Base-by-base conservation (phyloP, 2,329 filamentous ascomycete genomes). In the Botryosphaeria agaves region DNA sequence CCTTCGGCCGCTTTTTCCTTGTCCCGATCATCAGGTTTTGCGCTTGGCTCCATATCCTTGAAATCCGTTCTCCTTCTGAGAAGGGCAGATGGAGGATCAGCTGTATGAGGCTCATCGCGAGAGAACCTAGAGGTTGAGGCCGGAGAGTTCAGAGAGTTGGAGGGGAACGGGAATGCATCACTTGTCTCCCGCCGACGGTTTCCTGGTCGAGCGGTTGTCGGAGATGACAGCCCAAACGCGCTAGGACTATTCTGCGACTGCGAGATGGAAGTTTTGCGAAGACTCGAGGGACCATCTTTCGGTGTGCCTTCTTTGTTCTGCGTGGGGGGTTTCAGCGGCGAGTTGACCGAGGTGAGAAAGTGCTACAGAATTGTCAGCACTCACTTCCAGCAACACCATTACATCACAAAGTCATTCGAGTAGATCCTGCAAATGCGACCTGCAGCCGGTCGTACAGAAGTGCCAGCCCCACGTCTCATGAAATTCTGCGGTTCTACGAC, bases 301-400 rank as follows among this genome's bases (percentile, higher is more conserved):
- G 51, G 66, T 50, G 51, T 65, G 36, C 53, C 64, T 53, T 57
- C 72, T 59, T 81, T 87, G 43, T 61, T 64, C 46, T 81, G 77
- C 18, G 73, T 70, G 14, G 81, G 80, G 6, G 81, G 78, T 55
- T 95, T 95, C 41, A 94, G 62, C 19, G 84, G 79, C 20, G 89
- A 94, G 53, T 95, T 98, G 48, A 98, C 84, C 39, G 91, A 89
- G 30, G 69, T 71, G 30, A 72, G 57, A 54, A 94, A 94, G 38
- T 79, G 61, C 78, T 93, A 51, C 30, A 45, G 41, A 33, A 39
- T 35, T n/a, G n/a, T n/a, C n/a, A n/a, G n/a, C n/a, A n/a, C n/a
- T n/a, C n/a, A n/a, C n/a, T n/a, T n/a, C n/a, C n/a, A n/a, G n/a
- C n/a, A n/a, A n/a, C n/a, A n/a, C n/a, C n/a, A n/a, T n/a, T n/a